Evolutionary conservation across 768 basidiomycete genomes (phyloP), one percentile per base, ranked within the genome.

Genomic region (Amanita pseudoporphyria): DNA sequence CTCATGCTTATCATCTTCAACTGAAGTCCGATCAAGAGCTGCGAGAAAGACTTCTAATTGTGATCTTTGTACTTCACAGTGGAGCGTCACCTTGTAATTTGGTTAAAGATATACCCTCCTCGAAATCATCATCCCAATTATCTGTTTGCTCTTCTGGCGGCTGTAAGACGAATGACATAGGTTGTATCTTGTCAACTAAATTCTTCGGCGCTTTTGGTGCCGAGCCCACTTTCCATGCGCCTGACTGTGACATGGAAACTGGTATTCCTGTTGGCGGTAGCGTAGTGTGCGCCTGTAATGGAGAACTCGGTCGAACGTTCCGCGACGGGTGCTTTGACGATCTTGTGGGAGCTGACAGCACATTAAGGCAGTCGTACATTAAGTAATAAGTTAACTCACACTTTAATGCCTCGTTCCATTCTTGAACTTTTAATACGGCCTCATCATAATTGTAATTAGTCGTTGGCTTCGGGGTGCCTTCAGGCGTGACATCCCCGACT

Each of bases 91-190:
- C 82, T 69, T 85, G 86, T 26, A 94, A 64, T 64, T 93, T 95
- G 6, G 84, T 80, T 47, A 89, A 78, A 0, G 90, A 91, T 30
- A 93, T 92, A 1, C 86, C 91, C 56, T 90, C 91, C 61, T 93
- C 91, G 56, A 99, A 99, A 60, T 99, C 96, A 55, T 93, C 90
- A 59, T 99, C 96, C 96, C 96, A 99, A 55, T 93, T 95, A 62
- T 96, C 93, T 1, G 84, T 87, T 62, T 89, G 87, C 55, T 90
- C 84, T 67, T 93, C 87, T 14, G 84, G 85, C 19, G 78, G 76
- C 52, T 81, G 83, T 19, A 87, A 66, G 13, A 72, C 77, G 54
- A 85, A 82, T 3, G 78, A 76, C 47, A 79, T 67, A 3, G 86
- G 84, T 44, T 84, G 71, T 36, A 75, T 74, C 63, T 76, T 77